Conservation (phyloP, 352 stramenopile genomes). For the Pythium grandisporangium region DNA sequence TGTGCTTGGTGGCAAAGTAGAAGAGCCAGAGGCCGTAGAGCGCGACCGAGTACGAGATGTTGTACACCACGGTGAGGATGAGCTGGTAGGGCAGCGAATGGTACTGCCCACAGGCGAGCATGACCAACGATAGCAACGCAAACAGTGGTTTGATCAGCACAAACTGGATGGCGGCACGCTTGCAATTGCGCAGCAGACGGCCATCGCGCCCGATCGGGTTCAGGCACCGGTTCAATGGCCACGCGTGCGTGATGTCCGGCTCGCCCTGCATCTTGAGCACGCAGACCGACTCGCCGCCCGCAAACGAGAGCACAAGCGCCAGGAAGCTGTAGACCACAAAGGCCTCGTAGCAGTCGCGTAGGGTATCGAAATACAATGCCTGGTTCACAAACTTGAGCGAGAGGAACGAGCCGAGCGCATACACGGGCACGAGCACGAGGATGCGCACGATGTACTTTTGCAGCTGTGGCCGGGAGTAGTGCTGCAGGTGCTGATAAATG, state of each 20-base stretch:
- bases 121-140: conserved; percentile 74
- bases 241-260: conserved; percentile 71
- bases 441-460: conserved; percentile 88
- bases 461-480: conserved; percentile 75
- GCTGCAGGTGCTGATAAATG: conserved; percentile 79
- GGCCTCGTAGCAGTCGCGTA: conserved; percentile 89
- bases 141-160: conserved; percentile 89
- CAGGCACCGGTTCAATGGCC: conserved; percentile 69
- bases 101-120: conserved; percentile 72
- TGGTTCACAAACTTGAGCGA: conserved; percentile 76
- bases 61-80: conserved; percentile 84
- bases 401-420: conserved; percentile 74
- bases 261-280: conserved; percentile 85
- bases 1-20: conserved; percentile 85
- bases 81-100: conserved; percentile 74
- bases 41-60: conserved; percentile 84
- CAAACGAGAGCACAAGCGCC: conserved; percentile 84
- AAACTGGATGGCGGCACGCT: conserved; percentile 89
- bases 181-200: conserved; percentile 76
- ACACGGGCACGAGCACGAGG: conserved; percentile 80
- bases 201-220: conserved; percentile 71
- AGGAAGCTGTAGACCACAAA: conserved; percentile 92
- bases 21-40: conserved; percentile 89
- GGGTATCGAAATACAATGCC: conserved; percentile 78
- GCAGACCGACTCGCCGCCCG: conserved; percentile 82